These are phyloP conservation scores for Erodium trifolium DNA, from an alignment of 441 rosid species.

Conservation along the genomic window DNA sequence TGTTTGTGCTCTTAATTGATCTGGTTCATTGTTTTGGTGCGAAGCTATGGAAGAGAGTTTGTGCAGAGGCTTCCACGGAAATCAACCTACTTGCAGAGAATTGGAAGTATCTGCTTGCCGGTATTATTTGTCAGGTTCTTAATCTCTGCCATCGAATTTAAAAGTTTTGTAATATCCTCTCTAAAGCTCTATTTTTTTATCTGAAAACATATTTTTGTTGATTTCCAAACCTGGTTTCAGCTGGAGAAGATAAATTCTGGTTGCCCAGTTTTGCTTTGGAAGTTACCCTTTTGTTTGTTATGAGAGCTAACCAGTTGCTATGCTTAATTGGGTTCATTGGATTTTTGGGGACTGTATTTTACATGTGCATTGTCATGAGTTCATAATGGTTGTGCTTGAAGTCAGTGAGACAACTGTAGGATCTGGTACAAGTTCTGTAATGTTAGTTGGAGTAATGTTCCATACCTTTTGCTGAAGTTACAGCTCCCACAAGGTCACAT, in stretches of 20 bases:
- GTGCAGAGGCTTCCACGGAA: conserved; percentile 71
- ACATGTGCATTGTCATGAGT: background rate
- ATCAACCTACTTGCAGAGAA: conserved; percentile 76
- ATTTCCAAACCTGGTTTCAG: no score
- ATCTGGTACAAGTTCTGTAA: conserved; percentile 33
- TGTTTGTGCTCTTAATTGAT: conserved; percentile 21
- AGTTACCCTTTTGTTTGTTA: no score
- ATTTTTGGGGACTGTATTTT: background rate
- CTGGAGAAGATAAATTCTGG: no score
- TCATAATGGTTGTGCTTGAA: background rate
- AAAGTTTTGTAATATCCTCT: background rate
- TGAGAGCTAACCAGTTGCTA: no score
- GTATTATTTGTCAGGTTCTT: conserved; percentile 78
- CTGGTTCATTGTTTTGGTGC: conserved; percentile 13
- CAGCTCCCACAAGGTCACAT: conserved; percentile 20
- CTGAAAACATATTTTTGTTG: no score
- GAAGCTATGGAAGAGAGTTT: conserved; percentile 89
- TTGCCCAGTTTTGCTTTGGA: no score
- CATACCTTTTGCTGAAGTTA: conserved; percentile 23
- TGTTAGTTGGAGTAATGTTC: conserved; percentile 22
- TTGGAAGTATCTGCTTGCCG: conserved; percentile 87
- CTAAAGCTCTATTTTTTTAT: background rate
- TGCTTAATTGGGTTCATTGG: no score
- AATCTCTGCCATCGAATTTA: background rate
- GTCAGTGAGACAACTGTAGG: conserved; percentile 19